These are phyloP conservation scores for Chlamydomonas sp. DNA, from an alignment of 139 green algal species.

Conservation along the genomic window DNA sequence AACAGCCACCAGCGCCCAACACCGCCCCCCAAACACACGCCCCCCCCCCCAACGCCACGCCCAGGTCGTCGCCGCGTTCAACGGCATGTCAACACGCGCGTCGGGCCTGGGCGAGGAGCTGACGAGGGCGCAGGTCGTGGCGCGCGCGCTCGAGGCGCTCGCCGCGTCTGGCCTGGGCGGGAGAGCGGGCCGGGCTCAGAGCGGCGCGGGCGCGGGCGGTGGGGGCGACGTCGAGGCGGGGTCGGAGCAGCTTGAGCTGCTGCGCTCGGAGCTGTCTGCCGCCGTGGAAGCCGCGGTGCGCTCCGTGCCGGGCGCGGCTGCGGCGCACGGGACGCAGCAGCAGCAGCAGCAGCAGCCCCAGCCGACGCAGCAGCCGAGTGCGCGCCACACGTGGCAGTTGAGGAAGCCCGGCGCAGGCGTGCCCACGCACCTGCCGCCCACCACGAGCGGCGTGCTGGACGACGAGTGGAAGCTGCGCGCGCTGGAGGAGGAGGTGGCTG, in stretches of 20 bases:
- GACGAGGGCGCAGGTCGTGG: background rate
- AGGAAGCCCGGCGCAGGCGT: too few species aligned
- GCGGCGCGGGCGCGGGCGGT: background rate
- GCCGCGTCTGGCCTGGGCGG: background rate
- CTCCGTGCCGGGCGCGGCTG: background rate
- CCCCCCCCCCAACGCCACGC: constrained; percentile 10
- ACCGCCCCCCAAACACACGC: background rate
- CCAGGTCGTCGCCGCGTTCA: constrained; percentile 5
- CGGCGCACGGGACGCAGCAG: background rate
- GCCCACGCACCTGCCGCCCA: background rate
- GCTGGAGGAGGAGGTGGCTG: constrained; percentile 1
- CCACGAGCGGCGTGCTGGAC: background rate
- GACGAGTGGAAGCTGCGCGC: constrained; percentile 1
- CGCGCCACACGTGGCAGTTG: background rate
- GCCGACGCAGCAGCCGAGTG: background rate
- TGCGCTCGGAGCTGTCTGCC: background rate
- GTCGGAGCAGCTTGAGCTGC: background rate
- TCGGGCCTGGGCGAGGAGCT: background rate
- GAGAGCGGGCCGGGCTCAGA: background rate
- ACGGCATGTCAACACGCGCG: too few species aligned
- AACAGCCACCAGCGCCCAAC: background rate
- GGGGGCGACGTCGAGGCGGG: background rate
- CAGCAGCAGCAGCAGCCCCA: background rate
- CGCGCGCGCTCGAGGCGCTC: background rate
- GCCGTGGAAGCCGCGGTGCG: constrained; percentile 1